These are phyloP conservation scores for Alternaria hordeiaustralica DNA, from an alignment of 2,329 filamentous ascomycete genomes.

Conservation along the genomic window DNA sequence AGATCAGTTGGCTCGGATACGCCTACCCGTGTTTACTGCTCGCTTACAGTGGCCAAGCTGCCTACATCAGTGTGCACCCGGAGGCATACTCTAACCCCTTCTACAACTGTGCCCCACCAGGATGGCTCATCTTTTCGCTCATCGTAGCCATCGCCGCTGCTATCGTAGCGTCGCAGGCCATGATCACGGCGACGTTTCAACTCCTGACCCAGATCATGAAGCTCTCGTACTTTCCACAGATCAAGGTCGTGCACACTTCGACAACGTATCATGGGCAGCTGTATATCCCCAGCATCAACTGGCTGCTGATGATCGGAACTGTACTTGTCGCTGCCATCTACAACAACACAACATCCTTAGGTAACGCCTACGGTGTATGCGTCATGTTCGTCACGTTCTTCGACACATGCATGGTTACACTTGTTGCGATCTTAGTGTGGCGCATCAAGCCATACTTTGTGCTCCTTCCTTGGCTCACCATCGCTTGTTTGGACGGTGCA, in stretches of 20 bases:
- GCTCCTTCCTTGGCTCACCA: slow-evolving; percentile 65
- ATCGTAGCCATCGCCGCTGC: slow-evolving; percentile 73
- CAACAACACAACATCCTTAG: slow-evolving; percentile 68
- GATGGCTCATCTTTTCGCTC: slow-evolving; percentile 71
- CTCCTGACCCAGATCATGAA: slow-evolving; percentile 76
- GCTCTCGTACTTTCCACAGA: slow-evolving; percentile 75
- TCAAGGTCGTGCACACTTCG: slow-evolving; percentile 75
- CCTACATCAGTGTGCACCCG: slow-evolving; percentile 67
- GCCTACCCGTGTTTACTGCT: slow-evolving; percentile 72
- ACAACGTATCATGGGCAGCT: slow-evolving; percentile 74
- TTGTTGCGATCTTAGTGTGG: slow-evolving; percentile 78
- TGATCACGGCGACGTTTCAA: slow-evolving; percentile 79
- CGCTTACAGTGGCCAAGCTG: slow-evolving; percentile 76
- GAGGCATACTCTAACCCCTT: slow-evolving; percentile 75
- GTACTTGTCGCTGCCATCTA: slow-evolving; percentile 77
- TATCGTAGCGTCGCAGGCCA: slow-evolving; percentile 78
- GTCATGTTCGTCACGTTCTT: slow-evolving; percentile 83
- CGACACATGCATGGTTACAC: slow-evolving; percentile 74
- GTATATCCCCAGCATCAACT: slow-evolving; percentile 78
- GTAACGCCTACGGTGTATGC: slow-evolving; percentile 79
- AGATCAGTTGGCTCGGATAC: slow-evolving; percentile 73
- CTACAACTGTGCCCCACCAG: slow-evolving; percentile 72
- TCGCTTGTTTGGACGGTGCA: slow-evolving; percentile 71
- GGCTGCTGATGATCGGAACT: slow-evolving; percentile 77
- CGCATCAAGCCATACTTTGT: slow-evolving; percentile 67